A percentile compares a stretch with the other conserved stretches of the same genome.
Evolutionary conservation across 371 early-diverging fungal genomes (phyloP).

Genomic region (Mucor piriformis): DNA sequence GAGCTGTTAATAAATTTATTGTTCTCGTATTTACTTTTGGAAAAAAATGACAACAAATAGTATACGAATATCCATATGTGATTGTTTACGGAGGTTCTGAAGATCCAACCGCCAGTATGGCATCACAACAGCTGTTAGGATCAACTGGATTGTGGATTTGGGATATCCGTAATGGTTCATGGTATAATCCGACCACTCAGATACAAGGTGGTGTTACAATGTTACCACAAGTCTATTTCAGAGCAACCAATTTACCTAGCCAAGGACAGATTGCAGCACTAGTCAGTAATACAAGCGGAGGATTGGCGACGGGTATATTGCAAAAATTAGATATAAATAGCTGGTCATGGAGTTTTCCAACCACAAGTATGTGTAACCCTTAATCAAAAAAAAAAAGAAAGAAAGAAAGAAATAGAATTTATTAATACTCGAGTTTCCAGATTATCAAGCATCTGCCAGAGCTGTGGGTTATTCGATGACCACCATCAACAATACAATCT

Average conservation of each 20-base stretch:
- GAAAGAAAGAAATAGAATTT: background rate
- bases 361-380: slow-evolving; percentile 35
- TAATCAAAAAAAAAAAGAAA: background rate
- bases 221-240: slow-evolving; percentile 41
- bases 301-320: slow-evolving; percentile 31
- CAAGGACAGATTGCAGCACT: slow-evolving; percentile 43
- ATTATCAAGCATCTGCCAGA: slow-evolving; percentile 24
- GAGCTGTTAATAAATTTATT: slow-evolving; percentile 1
- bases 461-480: slow-evolving; percentile 33
- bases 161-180: slow-evolving; percentile 47
- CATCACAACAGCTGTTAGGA: slow-evolving; percentile 23
- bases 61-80: slow-evolving; percentile 35
- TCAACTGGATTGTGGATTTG: slow-evolving; percentile 46
- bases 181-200: slow-evolving; percentile 41
- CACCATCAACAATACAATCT: slow-evolving; percentile 43
- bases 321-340: slow-evolving; percentile 49
- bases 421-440: no score
- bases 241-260: slow-evolving; percentile 37
- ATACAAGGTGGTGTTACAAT: slow-evolving; percentile 25
- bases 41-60: background rate
- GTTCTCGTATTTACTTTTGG: background rate
- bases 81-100: slow-evolving; percentile 48
- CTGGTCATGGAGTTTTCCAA: slow-evolving; percentile 53
- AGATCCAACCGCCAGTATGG: slow-evolving; percentile 18
- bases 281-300: slow-evolving; percentile 43